Evolutionary conservation across 2,329 filamentous ascomycete genomes (phyloP), one percentile per base, ranked within the genome.

Genomic region (Pleomassaria siparia): DNA sequence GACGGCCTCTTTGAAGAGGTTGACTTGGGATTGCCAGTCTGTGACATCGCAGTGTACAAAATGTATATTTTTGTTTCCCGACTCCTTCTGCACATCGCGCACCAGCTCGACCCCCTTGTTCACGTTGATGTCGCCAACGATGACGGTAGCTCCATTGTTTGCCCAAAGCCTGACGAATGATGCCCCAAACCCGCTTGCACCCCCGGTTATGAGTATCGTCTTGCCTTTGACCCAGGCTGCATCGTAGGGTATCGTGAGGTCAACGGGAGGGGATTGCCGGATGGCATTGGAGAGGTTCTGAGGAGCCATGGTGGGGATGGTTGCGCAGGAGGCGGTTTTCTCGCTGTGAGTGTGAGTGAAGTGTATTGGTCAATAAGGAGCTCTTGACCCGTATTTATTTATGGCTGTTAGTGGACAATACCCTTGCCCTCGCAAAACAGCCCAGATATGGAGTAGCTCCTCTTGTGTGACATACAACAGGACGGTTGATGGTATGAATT

Each of bases 31-130:
- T 35, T 81, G 71, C 83, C 84, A 88, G 53, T 79, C 74, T 1
- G 81, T 82, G 9, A 88, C 85, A 68, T 88, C 80, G 72, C 82
- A 85, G 56, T 79, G 74, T 43, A 83, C 70, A 62, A 81, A 86
- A 59, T 80, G 73, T 50, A 81, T 78, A 21, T 76, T 70, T 42
- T 68, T 55, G 47, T 71, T 75, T 16, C 64, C 72, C 25, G 66
- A 72, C 50, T 60, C 62, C 33, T 72, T 60, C 33, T 77, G 75
- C 30, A 86, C 68, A 22, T 78, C 72, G 11, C 78, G 76, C 8
- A 82, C 77, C 20, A 88, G 72, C 18, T 72, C 66, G 53, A 81
- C 75, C 20, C 84, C 84, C 9, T 72, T 74, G 15, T 66, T 54
- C 47, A 77, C 73, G 59, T 82, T 80, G 59, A 88, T 71, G 65